Conservation (phyloP, 345 rosid genomes). For the Salix dunnii region DNA sequence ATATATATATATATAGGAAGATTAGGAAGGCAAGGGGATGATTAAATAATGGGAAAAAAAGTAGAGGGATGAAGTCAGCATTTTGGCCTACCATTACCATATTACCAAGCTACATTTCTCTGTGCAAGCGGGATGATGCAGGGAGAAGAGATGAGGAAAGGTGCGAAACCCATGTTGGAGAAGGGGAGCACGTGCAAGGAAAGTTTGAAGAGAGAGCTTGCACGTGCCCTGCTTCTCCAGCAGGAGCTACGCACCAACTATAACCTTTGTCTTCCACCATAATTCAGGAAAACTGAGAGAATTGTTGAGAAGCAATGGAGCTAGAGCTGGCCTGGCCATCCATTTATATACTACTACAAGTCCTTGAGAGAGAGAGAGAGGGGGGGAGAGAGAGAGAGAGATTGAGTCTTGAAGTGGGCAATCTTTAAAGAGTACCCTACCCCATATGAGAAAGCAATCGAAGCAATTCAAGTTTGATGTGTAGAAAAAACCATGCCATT, state of each 20-base stretch:
- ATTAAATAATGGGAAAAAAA: no score
- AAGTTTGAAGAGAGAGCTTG: constrained; percentile 19
- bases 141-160: constrained; percentile 24
- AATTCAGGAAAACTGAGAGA: no score
- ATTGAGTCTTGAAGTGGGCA: constrained; percentile 66
- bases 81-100: no score
- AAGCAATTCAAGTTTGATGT: no score
- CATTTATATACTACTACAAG: constrained; percentile 29
- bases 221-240: constrained; percentile 99
- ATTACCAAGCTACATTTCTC: no score
- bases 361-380: constrained; percentile 21
- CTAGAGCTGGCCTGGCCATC: constrained; percentile 5
- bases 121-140: no score
- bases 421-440: no score
- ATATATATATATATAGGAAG: no score
- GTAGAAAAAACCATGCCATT: no score
- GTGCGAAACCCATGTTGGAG: constrained; percentile 88
- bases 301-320: constrained; percentile 4
- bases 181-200: constrained; percentile 99
- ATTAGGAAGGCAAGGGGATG: no score
- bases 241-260: constrained; percentile 54
- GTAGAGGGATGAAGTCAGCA: no score
- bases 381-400: constrained; percentile 13
- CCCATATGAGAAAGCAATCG: no score
- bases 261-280: not conserved